Base-by-base conservation (phyloP, 1,284 basidiomycete genomes). In the Polyporus tsugae region DNA sequence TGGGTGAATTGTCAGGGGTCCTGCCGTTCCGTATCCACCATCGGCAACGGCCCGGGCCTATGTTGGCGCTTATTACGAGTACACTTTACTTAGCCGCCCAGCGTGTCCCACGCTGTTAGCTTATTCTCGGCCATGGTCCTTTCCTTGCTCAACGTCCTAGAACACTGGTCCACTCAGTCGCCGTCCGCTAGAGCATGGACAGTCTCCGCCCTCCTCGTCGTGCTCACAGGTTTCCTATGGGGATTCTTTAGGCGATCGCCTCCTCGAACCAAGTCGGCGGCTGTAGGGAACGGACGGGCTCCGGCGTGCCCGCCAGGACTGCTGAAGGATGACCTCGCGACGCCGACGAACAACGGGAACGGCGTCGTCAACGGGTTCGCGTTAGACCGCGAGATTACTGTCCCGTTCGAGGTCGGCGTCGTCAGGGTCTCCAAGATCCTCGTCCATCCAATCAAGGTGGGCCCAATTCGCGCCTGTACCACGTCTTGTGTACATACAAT, bases 361-460 rank as follows among this genome's bases (percentile, higher is more conserved):
- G 64, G 49, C 17, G 52, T 65, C 22, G 60, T 55, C 53, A 71
- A 71, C 17, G 68, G 57, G 25, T 67, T 69, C 19, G 39, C 63
- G 11, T 41, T 66, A 0, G 70, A 72, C 41, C 67, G 63, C 58
- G 69, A 70, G 58, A 36, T 70, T 2, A 58, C 60, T 0, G 70
- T 72, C 17, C 74, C 75, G 15, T 75, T 75, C 60, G 67, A 68
- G 7, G 67, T 75, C 17, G 80, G 78, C 11, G 78, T 84, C 66
- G 80, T 88, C 13, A 78, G 76, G n/a, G 86, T 92, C 15, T 83
- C 87, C 0, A 89, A 87, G 77, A 83, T 92, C 25, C 75, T 91
- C 44, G 76, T 92, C 1, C 90, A 92, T 74, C 91, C 91, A 35
- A 89, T 92, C 80, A 92, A 92, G 80, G 87, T 86, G 70, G 25